Conservation (phyloP, 305 asterid species). For the Caryopteris hybrid region DNA sequence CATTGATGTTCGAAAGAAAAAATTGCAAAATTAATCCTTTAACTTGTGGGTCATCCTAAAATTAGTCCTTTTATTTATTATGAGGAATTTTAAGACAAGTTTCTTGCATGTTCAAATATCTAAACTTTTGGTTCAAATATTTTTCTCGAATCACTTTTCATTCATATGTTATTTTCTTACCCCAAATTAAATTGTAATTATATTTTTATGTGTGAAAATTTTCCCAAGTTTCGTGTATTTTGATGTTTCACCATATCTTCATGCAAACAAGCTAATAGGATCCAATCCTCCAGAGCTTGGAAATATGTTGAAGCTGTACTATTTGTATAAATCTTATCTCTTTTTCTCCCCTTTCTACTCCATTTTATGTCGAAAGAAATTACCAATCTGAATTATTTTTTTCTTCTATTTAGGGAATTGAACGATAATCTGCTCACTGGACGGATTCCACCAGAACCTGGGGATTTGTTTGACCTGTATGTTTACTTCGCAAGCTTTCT, state of each 20-base stretch:
- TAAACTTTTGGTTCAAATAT: too few relatives aligned
- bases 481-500: neutral
- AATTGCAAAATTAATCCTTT: too few relatives aligned
- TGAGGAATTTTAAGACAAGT: too few relatives aligned
- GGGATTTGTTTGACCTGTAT: constrained; percentile 89
- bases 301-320: constrained; percentile 93
- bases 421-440: constrained; percentile 82
- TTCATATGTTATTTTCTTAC: too few relatives aligned
- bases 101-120: too few relatives aligned
- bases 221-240: neutral
- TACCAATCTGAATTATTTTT: neutral
- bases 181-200: too few relatives aligned
- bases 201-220: too few relatives aligned
- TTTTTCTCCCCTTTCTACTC: neutral
- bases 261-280: constrained; percentile 83
- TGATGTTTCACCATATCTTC: constrained; percentile 44
- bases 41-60: constrained; percentile 76
- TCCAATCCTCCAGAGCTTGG: constrained; percentile 92
- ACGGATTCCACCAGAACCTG: constrained; percentile 84
- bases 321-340: constrained; percentile 44
- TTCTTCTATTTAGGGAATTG: constrained; percentile 54
- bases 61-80: too few relatives aligned
- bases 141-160: too few relatives aligned
- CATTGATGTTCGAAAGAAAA: constrained; percentile 96
- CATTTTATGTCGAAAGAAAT: neutral